Percentiles rank a stretch among this genome's conserved stretches.
Conservation (phyloP, 495 filamentous ascomycete species). For the Trypethelium eluteriae region DNA sequence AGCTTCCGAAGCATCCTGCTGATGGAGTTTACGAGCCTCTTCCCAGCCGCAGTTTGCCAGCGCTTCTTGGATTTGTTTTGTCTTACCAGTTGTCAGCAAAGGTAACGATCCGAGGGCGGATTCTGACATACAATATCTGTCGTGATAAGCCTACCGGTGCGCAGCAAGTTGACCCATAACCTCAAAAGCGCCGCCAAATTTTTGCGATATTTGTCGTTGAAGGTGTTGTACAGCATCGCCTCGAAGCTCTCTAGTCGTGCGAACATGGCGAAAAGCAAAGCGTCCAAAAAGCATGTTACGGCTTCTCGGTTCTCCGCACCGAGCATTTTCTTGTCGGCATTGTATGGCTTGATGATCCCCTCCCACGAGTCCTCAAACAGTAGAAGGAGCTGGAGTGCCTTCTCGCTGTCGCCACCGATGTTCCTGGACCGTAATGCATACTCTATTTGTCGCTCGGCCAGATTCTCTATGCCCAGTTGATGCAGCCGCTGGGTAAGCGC, state of each 20-base stretch:
- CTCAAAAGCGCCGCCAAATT: conserved; percentile 67
- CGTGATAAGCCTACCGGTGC: conserved; percentile 75
- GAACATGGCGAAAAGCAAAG: conserved; percentile 96
- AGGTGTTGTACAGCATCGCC: conserved; percentile 69
- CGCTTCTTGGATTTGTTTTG: conserved; percentile 70
- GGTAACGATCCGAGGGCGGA: background rate
- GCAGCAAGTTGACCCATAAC: conserved; percentile 87
- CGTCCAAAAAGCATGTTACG: conserved; percentile 87
- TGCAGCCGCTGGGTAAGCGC: conserved; percentile 46
- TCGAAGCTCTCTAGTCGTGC: conserved; percentile 83
- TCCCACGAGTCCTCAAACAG: conserved; percentile 71
- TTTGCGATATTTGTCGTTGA: conserved; percentile 60
- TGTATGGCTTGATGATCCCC: conserved; percentile 68
- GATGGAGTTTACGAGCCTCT: conserved; percentile 64
- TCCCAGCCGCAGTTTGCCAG: conserved; percentile 86
- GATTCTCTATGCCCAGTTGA: conserved; percentile 44
- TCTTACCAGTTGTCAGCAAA: conserved; percentile 43
- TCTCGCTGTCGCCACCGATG: conserved; percentile 62
- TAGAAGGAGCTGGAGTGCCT: conserved; percentile 65
- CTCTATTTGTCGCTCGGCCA: conserved; percentile 56
- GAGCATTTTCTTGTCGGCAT: conserved; percentile 60
- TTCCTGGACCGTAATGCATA: conserved; percentile 61
- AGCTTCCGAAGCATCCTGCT: conserved; percentile 92
- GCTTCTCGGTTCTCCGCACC: conserved; percentile 80
- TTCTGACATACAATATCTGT: conserved; percentile 64